Percentiles rank a stretch among this genome's conserved stretches.
These are phyloP conservation scores for Arachis stenosperma DNA, from an alignment of 306 rosid species.

Conservation along the genomic window DNA sequence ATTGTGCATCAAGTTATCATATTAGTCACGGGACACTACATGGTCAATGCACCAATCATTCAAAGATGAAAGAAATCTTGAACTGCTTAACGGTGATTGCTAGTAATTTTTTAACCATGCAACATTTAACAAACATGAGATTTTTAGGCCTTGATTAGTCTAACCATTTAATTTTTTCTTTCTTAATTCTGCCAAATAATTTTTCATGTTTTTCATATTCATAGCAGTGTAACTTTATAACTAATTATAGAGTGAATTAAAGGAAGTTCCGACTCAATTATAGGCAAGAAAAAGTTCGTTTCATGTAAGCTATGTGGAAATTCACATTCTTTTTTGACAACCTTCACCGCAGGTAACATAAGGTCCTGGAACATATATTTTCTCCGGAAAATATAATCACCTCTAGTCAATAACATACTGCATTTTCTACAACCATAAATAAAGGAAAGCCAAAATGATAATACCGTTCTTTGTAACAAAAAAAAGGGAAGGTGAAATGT, in stretches of 20 bases:
- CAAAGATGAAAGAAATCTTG: conserved; percentile 18
- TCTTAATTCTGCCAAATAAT: conserved; percentile 11
- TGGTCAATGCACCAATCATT: conserved; percentile 13
- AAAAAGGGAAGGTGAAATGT: conserved; percentile 22
- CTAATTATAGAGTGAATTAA: conserved; percentile 9
- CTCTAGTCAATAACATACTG: conserved; percentile 12
- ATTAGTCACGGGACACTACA: conserved; percentile 6
- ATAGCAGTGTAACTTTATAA: neutral
- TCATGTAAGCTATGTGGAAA: neutral
- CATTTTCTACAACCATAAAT: conserved; percentile 15
- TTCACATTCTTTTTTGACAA: conserved; percentile 5
- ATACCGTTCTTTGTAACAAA: conserved; percentile 14
- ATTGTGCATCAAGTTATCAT: conserved; percentile 15
- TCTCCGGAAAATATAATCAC: conserved; percentile 5
- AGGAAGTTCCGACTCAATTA: neutral
- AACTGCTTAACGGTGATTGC: conserved; percentile 5
- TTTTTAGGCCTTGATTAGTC: neutral
- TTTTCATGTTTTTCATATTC: conserved; percentile 17
- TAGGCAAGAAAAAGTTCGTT: neutral
- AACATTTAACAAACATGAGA: conserved; percentile 10
- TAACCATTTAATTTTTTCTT: conserved; percentile 13
- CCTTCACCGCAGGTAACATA: neutral
- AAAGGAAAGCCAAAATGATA: conserved; percentile 20
- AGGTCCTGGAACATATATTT: conserved; percentile 3
- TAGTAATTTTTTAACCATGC: conserved; percentile 15